These are phyloP conservation scores for Colletotrichum limetticola DNA, from an alignment of 2,329 filamentous ascomycete species.

Conservation along the genomic window DNA sequence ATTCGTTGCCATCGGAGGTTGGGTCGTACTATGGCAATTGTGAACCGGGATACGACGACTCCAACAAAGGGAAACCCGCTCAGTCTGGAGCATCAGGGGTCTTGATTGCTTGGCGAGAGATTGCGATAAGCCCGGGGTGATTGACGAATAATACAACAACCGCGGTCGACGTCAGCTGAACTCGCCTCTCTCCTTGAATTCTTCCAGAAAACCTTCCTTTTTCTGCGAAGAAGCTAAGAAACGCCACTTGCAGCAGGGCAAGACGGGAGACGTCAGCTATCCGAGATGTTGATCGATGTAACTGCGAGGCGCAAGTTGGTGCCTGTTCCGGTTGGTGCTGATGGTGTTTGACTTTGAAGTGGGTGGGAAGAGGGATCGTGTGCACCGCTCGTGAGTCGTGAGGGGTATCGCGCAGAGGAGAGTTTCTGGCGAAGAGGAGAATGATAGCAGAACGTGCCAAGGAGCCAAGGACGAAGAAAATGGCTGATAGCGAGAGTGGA, in stretches of 20 bases:
- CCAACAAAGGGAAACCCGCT: constrained; percentile 4
- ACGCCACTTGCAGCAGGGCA: constrained; percentile 17
- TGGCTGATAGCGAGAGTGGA: background rate
- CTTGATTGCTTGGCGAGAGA: constrained; percentile 22
- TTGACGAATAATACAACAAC: constrained; percentile 11
- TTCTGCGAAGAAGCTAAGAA: background rate
- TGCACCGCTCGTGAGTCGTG: background rate
- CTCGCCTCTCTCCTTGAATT: background rate
- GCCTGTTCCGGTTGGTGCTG: background rate
- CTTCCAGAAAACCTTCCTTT: constrained; percentile 20
- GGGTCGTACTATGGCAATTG: background rate
- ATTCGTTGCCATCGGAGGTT: background rate
- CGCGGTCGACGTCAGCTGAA: background rate
- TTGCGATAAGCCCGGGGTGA: constrained; percentile 22
- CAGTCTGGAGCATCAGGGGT: background rate
- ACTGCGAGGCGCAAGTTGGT: background rate
- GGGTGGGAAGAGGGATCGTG: background rate
- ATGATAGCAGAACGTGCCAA: constrained; percentile 26
- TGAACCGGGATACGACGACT: background rate
- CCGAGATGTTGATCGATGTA: constrained; percentile 1
- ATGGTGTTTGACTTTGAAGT: background rate
- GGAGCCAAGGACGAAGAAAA: constrained; percentile 8
- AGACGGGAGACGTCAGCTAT: constrained; percentile 6
- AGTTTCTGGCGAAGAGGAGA: constrained; percentile 3
- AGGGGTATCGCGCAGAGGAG: background rate